Conservation (phyloP, 108 stramenopile species). For the Skeletonema menzelii region DNA sequence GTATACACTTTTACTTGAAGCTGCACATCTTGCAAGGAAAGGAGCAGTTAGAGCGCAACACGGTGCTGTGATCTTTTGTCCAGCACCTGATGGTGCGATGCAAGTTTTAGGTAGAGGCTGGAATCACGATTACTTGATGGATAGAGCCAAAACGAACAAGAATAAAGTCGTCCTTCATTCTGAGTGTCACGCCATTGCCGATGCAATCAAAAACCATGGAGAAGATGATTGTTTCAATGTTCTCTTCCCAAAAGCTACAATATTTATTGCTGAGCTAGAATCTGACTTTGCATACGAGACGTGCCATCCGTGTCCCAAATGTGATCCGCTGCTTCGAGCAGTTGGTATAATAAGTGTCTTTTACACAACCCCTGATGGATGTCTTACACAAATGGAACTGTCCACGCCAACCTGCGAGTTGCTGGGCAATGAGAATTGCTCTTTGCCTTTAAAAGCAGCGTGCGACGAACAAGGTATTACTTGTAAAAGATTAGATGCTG, state of each 20-base stretch:
- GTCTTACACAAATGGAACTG: slow-evolving; percentile 14
- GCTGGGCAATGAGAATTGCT: slow-evolving; percentile 20
- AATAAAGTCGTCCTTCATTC: slow-evolving; percentile 39
- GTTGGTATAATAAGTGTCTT: slow-evolving; percentile 33
- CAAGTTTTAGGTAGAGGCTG: slow-evolving; percentile 34
- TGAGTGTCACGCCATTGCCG: slow-evolving; percentile 30
- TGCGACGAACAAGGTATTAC: slow-evolving; percentile 19
- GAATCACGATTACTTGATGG: slow-evolving; percentile 30
- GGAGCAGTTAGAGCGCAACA: slow-evolving; percentile 34
- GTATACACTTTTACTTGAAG: slow-evolving; percentile 21
- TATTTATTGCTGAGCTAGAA: slow-evolving; percentile 30
- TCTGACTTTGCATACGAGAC: slow-evolving; percentile 37
- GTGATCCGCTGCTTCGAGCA: slow-evolving; percentile 35
- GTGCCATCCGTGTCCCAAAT: slow-evolving; percentile 45
- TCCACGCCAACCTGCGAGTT: slow-evolving; percentile 5
- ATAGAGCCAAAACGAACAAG: slow-evolving; percentile 15
- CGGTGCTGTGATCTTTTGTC: slow-evolving; percentile 31
- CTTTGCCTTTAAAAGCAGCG: slow-evolving; percentile 23
- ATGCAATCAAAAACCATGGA: slow-evolving; percentile 27
- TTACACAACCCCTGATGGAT: slow-evolving; percentile 30
- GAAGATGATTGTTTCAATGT: slow-evolving; percentile 37
- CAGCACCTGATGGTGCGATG: slow-evolving; percentile 1
- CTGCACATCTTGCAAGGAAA: slow-evolving; percentile 33
- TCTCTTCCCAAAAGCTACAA: slow-evolving; percentile 29
- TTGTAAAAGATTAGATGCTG: slow-evolving; percentile 9